phyloP scores from a whole-genome alignment of 2,329 filamentous ascomycete species.

The Ophiostoma triangulosporum region DNA sequence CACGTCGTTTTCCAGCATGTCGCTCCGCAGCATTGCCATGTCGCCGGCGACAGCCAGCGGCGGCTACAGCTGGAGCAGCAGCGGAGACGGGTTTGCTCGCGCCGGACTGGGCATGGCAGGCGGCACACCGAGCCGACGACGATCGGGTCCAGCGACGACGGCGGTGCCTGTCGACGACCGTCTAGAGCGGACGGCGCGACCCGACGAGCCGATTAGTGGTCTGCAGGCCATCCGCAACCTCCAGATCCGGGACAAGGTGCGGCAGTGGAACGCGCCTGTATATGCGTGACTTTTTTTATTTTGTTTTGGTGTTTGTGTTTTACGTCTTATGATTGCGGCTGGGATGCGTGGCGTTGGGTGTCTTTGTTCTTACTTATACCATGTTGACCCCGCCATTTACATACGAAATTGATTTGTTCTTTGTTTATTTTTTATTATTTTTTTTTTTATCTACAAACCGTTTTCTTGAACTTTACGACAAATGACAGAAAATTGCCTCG shows the following conservation, averaged over 20 bases:
- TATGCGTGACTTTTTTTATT: background rate
- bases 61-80: conserved; percentile 7
- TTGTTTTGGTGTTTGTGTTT: background rate
- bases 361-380: background rate
- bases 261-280: conserved; percentile 25
- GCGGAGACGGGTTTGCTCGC: background rate
- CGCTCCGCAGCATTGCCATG: background rate
- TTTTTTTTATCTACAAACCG: too few species aligned
- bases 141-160: too few species aligned
- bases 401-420: too few species aligned
- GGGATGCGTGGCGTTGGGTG: background rate
- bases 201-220: conserved; percentile 11
- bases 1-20: background rate
- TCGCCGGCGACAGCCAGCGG: background rate
- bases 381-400: too few species aligned
- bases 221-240: conserved; percentile 20
- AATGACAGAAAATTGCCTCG: too few species aligned
- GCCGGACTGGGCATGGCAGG: conserved; percentile 4
- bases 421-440: background rate
- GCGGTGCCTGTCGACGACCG: too few species aligned
- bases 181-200: background rate
- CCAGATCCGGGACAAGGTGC: conserved; percentile 22
- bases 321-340: background rate
- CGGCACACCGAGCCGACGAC: background rate
- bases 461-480: too few species aligned